Base-by-base conservation (phyloP, 768 basidiomycete species). In the Pholiota molesta region DNA sequence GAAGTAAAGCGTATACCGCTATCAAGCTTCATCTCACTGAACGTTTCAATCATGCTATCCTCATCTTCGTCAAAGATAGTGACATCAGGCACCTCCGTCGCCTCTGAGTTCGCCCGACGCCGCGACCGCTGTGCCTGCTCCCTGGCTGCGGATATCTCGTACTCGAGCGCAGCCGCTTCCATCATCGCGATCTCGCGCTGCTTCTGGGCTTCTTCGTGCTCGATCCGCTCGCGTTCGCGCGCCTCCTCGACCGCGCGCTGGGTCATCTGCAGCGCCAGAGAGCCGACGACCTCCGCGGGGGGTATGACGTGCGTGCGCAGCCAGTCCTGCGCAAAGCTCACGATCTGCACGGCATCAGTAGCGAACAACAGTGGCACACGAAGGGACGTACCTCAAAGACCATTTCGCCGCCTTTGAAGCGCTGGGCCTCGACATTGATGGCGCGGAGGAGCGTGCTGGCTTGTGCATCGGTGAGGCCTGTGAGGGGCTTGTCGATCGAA, bases 191-290 rank as follows among this genome's bases (percentile, higher is more conserved):
- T 78, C 68, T 86, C 81, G 53, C 77, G 77, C 68, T 76, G 84
- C 72, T 62, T 76, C 62, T 83, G 79, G 0, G 82, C 86, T 66
- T 86, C 83, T 57, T 84, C 86, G 11, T 84, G 80, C 63, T 83
- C 86, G 56, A 81, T 81, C 67, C 82, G 79, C 45, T 78, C 79
- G 29, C 83, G 80, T 35, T 79, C 86, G 85, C 59, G 59, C 7
- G 37, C 52, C 72, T 89, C 86, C 54, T 91, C 88, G 63, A 78
- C 75, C 0, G 91, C 91, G 31, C 93, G 84, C 64, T 81, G 83
- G 51, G 79, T 88, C 93, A 94, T 94, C 71, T 94, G 84, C 5
- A 84, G 78, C 11, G 92, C 92, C 4, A 95, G 80, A 0, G 93
- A 94, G 16, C 88, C 89, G 13, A 79, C 77, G 8, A 79, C 81